Conservation (phyloP, 2,329 filamentous ascomycete species). For the Triangularia verruculosa region DNA sequence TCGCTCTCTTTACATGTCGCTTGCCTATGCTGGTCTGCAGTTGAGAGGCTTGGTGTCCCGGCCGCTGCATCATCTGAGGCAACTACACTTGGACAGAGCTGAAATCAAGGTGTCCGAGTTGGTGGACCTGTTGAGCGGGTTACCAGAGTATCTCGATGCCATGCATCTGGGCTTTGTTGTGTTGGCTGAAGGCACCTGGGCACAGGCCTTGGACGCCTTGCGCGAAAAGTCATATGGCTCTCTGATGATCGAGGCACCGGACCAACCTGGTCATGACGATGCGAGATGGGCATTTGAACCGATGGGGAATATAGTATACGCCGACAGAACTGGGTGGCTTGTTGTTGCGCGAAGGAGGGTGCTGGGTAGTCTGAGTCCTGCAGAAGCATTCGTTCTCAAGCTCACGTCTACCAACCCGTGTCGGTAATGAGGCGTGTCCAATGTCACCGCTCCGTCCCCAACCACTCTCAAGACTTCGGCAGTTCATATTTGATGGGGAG, state of each 20-base stretch:
- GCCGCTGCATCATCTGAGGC: background rate
- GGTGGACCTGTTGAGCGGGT: background rate
- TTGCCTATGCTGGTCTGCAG: background rate
- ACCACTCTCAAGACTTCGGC: background rate
- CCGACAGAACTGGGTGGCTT: background rate
- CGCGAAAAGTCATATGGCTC: background rate
- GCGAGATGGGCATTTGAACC: background rate
- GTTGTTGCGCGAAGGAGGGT: background rate
- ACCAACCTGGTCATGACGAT: background rate
- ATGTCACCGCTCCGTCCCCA: too few species aligned
- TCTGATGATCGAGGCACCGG: background rate
- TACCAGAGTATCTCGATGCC: background rate
- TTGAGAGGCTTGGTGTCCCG: background rate
- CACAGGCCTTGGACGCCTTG: background rate
- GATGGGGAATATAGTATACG: background rate
- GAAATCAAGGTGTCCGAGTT: background rate
- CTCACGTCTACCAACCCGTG: background rate
- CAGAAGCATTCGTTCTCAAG: background rate
- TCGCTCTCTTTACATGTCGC: background rate
- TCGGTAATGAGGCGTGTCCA: background rate
- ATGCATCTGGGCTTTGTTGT: background rate
- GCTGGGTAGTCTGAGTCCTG: background rate
- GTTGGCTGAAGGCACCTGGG: background rate
- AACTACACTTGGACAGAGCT: background rate
- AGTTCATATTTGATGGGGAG: background rate